Conservation (phyloP, 306 rosid species). For the Medicago truncatula region MtrunA17r5.0-ANR NC_053044.1:52257501-52258000, state of each 20-base stretch:
- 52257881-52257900: not conserved
- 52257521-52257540: not conserved
- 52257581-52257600: slow-evolving; percentile 28
- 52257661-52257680: slow-evolving; percentile 40
- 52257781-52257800: slow-evolving; percentile 15
- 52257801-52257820: not conserved
- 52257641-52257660: not conserved
- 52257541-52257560: slow-evolving; percentile 32
- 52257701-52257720: slow-evolving; percentile 64
- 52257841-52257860: not conserved
- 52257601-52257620: slow-evolving; percentile 6
- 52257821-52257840: not conserved
- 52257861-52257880: slow-evolving; percentile 14
- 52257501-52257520: too few relatives aligned
- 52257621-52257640: not conserved
- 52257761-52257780: slow-evolving; percentile 46
- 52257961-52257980: not conserved
- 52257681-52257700: slow-evolving; percentile 36
- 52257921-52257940: not conserved
- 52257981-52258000: slow-evolving; percentile 14
- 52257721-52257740: slow-evolving; percentile 84
- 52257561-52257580: slow-evolving; percentile 22
- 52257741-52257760: slow-evolving; percentile 58
- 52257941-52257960: slow-evolving; percentile 13
- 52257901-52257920: not conserved